A percentile compares a stretch with the other conserved stretches of the same genome.
These are phyloP conservation scores for Stagonosporopsis chrysanthemi DNA, from an alignment of 2,329 filamentous ascomycete species.

Conservation along the genomic window DNA sequence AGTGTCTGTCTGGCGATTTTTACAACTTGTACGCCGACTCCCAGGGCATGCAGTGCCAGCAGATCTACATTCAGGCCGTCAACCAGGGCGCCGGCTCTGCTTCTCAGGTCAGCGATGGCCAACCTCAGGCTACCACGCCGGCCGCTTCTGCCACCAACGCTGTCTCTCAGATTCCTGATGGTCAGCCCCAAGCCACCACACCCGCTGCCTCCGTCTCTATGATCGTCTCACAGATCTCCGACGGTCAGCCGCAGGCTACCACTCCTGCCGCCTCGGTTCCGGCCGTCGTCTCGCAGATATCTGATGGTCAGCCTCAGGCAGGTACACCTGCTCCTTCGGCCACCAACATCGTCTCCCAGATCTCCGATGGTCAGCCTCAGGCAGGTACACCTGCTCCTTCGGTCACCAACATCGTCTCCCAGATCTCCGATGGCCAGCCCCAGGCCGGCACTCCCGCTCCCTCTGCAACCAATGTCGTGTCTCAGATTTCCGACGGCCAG, in stretches of 20 bases:
- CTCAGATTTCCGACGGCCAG: conserved; percentile 38
- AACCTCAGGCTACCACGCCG: conserved; percentile 29
- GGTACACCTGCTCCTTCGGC: conserved; percentile 18
- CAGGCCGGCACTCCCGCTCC: conserved; percentile 27
- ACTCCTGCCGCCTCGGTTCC: conserved; percentile 9
- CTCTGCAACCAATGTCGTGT: conserved; percentile 23
- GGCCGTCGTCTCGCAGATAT: conserved; percentile 36
- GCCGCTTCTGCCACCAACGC: conserved; percentile 17
- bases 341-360: conserved; percentile 38
- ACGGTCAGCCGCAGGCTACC: conserved; percentile 35
- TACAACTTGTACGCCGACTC: conserved; percentile 82
- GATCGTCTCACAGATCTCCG: conserved; percentile 36
- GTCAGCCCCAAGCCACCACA: conserved; percentile 31
- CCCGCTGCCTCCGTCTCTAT: conserved; percentile 14
- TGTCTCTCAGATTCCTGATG: conserved; percentile 24
- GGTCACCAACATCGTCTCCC: conserved; percentile 25
- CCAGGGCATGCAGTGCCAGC: conserved; percentile 72
- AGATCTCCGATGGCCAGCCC: conserved; percentile 38
- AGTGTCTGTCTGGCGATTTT: conserved; percentile 77
- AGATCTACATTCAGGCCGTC: conserved; percentile 42
- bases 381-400: conserved; percentile 23
- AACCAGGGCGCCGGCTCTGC: conserved; percentile 19
- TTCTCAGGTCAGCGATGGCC: conserved; percentile 35
- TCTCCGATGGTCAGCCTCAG: conserved; percentile 39
- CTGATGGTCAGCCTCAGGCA: conserved; percentile 38